Evolutionary conservation across 768 basidiomycete genomes (phyloP).

Genomic region (Naganishia vaughanmartiniae): DNA sequence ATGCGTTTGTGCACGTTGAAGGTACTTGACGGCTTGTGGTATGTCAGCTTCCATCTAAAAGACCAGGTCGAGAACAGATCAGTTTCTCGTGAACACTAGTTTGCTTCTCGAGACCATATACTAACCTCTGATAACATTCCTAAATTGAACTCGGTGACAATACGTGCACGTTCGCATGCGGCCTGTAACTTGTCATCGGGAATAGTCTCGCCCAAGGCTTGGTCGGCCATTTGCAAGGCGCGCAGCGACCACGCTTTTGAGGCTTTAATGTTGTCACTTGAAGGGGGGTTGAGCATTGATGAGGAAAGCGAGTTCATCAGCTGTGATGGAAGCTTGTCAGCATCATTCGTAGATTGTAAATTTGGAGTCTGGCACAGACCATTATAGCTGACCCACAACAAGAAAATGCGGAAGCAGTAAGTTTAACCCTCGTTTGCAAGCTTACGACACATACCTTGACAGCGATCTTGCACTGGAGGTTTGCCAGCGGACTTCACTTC

Average conservation of each 20-base stretch:
- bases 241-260: constrained; percentile 46
- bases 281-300: constrained; percentile 40
- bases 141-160: constrained; percentile 44
- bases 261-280: constrained; percentile 40
- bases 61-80: constrained; percentile 15
- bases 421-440: background rate
- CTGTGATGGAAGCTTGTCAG: constrained; percentile 21
- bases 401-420: background rate
- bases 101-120: background rate
- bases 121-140: constrained; percentile 50
- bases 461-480: constrained; percentile 40
- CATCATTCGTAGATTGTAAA: background rate
- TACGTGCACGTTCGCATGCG: constrained; percentile 42
- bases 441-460: constrained; percentile 45
- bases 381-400: background rate
- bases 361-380: background rate
- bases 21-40: constrained; percentile 36
- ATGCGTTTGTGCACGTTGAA: constrained; percentile 34
- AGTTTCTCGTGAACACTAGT: background rate
- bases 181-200: constrained; percentile 20
- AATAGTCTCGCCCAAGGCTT: constrained; percentile 32
- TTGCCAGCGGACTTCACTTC: constrained; percentile 22
- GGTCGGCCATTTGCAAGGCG: constrained; percentile 41
- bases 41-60: constrained; percentile 45
- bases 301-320: constrained; percentile 51